Evolutionary conservation across 2,329 filamentous ascomycete genomes (phyloP).

Genomic region (Podosphaera fusca): DNA sequence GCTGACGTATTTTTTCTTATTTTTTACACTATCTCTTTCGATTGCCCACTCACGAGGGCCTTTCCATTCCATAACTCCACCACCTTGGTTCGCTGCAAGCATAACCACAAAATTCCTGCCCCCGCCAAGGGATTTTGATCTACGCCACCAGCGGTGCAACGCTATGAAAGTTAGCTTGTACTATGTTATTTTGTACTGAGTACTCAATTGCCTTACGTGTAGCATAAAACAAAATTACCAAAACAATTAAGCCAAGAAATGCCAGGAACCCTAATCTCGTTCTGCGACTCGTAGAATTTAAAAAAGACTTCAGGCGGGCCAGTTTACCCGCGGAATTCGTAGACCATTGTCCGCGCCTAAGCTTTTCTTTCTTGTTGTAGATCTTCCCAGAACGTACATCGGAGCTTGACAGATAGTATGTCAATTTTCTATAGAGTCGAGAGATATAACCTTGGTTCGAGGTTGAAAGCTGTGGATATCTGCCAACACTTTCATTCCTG

Average conservation of each 20-base stretch:
- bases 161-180: conserved; percentile 10
- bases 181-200: neutral
- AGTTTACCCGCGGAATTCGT: conserved; percentile 23
- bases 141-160: conserved; percentile 37
- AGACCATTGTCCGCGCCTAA: conserved; percentile 34
- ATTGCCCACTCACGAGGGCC: conserved; percentile 94
- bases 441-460: conserved; percentile 73
- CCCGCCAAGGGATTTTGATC: conserved; percentile 50
- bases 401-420: conserved; percentile 56
- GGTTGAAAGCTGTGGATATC: conserved; percentile 58
- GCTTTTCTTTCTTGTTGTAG: conserved; percentile 60
- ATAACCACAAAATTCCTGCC: conserved; percentile 88
- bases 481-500: conserved; percentile 47
- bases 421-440: conserved; percentile 61
- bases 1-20: conserved; percentile 73
- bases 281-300: conserved; percentile 35
- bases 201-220: conserved; percentile 35
- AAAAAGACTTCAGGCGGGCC: conserved; percentile 23
- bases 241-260: conserved; percentile 33
- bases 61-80: conserved; percentile 98
- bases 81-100: conserved; percentile 77
- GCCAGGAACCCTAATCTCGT: conserved; percentile 40
- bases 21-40: conserved; percentile 82
- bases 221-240: conserved; percentile 43
- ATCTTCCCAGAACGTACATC: conserved; percentile 23